Base-by-base conservation (phyloP, 2,329 filamentous ascomycete species). In the Ophiostoma himal-ulmi region DNA sequence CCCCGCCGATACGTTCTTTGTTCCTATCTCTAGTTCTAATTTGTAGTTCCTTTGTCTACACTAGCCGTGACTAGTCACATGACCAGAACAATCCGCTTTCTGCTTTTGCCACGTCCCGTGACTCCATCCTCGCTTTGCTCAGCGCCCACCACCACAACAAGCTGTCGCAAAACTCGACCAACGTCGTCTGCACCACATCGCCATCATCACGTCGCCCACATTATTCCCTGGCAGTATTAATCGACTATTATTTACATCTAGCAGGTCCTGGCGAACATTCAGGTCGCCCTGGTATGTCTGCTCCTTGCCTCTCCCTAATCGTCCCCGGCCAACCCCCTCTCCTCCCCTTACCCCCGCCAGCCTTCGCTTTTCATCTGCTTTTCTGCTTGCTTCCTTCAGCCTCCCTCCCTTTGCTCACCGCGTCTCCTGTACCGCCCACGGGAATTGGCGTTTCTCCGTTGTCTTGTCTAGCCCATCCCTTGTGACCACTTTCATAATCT, bases 151-250 rank as follows among this genome's bases (percentile, higher is more conserved):
- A 68, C 72, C 75, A 75, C 74, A 74, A 75, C 75, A 75, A 74
- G 71, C 73, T 75, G 73, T 72, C 70, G 72, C 73, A 74, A 74
- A 74, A 71, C 73, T 74, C 70, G 39, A 70, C 69, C 62, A 37
- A 70, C 68, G 44, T 73, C 71, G 73, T 62, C 67, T 37, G 48
- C 70, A 71, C 69, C 44, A 64, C 69, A 68, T 70, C 69, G 68
- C 72, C 73, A 72, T 74, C 75, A 64, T 70, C 73, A 73, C 73
- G 69, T 74, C 73, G 54, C 73, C 73, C 70, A 72, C 75, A 77
- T 77, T 73, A 70, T 77, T 78, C 73, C 70, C 71, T 71, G 67
- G 57, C 71, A 77, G 72, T 76, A 77, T 77, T 71, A 74, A 77
- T 78, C 77, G 73, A 73, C 72, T 71, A 71, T 73, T 72, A 60